Base-by-base conservation (phyloP, 805 yeast species). In the Candida morakotiae region DNA sequence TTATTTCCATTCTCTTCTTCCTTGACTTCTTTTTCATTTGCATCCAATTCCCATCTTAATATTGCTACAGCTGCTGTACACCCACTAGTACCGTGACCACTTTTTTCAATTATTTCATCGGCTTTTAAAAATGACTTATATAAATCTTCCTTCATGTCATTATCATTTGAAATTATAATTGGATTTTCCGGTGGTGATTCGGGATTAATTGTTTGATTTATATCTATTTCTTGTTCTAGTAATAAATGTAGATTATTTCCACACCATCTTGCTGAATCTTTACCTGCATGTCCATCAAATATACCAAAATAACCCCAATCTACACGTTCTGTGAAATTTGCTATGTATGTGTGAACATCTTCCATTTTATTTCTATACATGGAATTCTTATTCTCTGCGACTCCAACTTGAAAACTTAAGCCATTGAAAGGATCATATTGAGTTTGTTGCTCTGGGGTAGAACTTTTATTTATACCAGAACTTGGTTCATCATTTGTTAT, bases 201-300 rank as follows among this genome's bases (percentile, higher is more conserved):
- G 63, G 37, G 78, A 11, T 28, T 20, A 10, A 38, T 42, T 17
- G 20, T 20, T 16, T 30, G 24, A 15, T 33, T 30, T 5, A 19
- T 11, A 8, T 34, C 54, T 15, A 87, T 71, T 37, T 71, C 73
- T 37, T 73, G 73, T 47, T 81, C 87, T 30, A 85, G 56, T 21
- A 83, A 61, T 17, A 79, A 66, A 55, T 91, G 97, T 40, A 91
- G 59, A 50, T 84, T 79, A 44, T 86, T 80, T 0, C 96, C 95
- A 64, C 97, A 88, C 94, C 95, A 89, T 51, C 91, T 77, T 1
- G 98, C 95, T 7, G 95, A 83, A 47, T 80, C 87, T 38, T 79
- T 79, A 16, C 98, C 98, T 2, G 98, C 98, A 62, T 91, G 98
- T 9, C 98, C 98, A 60, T 91, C 98, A 61, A 88, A 91, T 1